Evolutionary conservation across 164 flowering plant species (phyloP), one percentile per base, ranked within the genome.

Genomic region (Liriodendron chinense): DNA sequence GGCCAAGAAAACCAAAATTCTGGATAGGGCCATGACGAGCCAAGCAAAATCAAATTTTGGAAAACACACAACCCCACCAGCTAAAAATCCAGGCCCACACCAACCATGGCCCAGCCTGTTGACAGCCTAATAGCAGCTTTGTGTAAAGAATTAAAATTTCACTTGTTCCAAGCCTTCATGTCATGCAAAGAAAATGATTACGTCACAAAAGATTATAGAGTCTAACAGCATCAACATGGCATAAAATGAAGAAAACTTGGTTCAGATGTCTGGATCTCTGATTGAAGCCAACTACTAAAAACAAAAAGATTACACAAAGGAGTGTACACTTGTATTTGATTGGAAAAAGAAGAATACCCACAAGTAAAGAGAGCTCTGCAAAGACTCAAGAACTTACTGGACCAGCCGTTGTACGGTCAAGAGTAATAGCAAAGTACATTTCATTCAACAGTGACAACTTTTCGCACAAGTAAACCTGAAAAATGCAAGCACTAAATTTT

Each of bases 381-480:
- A 53, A 12, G 59, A 49, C 48, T 22, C 49, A 21, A 56, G 71
- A 78, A 87, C 92, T 77, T 93, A 94, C 98, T 28, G 98, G 99
- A 28, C 99, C 99, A 86, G 97, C 94, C 82, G 94, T 81, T 81
- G 79, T 84, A 69, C 99, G 94, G 77, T 96, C 99, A 70, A 96
- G 87, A 63, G 92, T 94, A 82, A 96, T 92, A 61, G 99, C 94
- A 79, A 94, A 96, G 85, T 96, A 96, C 98, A 96, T 96, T 88
- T 96, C 98, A 77, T 92, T 94, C 65, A 90, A 89, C 65, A 96
- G 94, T 6, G 95, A 94, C 72, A 96, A 47, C 85, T 94, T 96
- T 75, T 94, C 85, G 70, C 93, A 90, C 85, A 96, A 80, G 81
- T 92, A 94, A 69, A 92, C 92, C 94, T 92, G 91, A 65, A 68